phyloP scores from a whole-genome alignment of 208 protist genomes.

The Lotmaria passim region DNA sequence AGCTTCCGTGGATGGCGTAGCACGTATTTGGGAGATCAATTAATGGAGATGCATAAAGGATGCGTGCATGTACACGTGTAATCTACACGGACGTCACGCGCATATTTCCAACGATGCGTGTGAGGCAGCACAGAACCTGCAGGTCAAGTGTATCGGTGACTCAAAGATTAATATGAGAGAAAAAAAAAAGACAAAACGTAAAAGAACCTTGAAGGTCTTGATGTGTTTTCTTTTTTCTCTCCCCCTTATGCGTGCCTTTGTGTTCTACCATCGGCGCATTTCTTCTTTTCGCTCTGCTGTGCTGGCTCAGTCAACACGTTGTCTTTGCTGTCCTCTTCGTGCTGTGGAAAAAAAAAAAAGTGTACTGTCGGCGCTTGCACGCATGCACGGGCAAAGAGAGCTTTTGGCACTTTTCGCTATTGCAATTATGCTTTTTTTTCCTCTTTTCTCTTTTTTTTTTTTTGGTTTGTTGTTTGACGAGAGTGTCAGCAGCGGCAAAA shows the following conservation, averaged over 20 bases:
- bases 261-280: not conserved
- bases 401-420: no score
- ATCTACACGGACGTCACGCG: not conserved
- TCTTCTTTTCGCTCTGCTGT: not conserved
- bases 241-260: not conserved
- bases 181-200: not conserved
- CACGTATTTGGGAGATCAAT: slow-evolving; percentile 78
- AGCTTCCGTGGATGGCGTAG: slow-evolving; percentile 85
- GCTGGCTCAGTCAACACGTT: no score
- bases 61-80: not conserved
- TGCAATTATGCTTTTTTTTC: not conserved
- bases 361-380: no score
- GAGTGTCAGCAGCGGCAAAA: not conserved
- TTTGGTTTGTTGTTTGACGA: not conserved
- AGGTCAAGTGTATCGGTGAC: no score
- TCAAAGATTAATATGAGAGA: no score
- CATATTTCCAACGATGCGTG: not conserved
- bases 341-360: no score
- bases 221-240: not conserved
- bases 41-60: no score
- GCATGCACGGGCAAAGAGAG: no score
- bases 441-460: not conserved
- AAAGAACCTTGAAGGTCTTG: no score
- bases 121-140: no score
- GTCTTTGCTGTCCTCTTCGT: no score